Evolutionary conservation across 176 grass and related monocot genomes (phyloP).

Genomic region (Oryza glaberrima): DNA sequence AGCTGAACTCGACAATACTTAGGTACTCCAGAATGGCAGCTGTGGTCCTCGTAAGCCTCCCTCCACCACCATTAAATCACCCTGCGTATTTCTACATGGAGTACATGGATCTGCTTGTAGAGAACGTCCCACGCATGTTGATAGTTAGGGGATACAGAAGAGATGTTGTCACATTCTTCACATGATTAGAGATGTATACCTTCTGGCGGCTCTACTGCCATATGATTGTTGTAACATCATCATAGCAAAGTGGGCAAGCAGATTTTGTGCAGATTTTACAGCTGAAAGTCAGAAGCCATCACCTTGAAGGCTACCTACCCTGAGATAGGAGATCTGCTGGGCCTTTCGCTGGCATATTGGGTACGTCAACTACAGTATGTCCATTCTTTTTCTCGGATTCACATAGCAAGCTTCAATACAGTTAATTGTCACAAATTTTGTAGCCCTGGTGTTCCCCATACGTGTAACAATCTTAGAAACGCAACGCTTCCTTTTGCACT

Average conservation of each 20-base stretch:
- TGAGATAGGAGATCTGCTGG: constrained; percentile 27
- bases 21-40: constrained; percentile 97
- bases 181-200: constrained; percentile 56
- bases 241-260: constrained; percentile 39
- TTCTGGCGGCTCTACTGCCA: constrained; percentile 2
- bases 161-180: constrained; percentile 97
- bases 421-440: constrained; percentile 51
- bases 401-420: constrained; percentile 24
- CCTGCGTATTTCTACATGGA: constrained; percentile 98
- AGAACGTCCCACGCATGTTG: constrained; percentile 94
- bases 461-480: constrained; percentile 16
- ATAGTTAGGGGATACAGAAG: constrained; percentile 95
- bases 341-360: constrained; percentile 29
- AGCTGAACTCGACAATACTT: constrained; percentile 89
- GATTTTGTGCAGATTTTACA: constrained; percentile 37
- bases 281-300: constrained; percentile 38
- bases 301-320: constrained; percentile 27
- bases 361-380: constrained; percentile 26
- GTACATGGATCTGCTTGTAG: constrained; percentile 98
- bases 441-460: constrained; percentile 32
- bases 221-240: constrained; percentile 37
- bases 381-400: constrained; percentile 44
- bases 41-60: constrained; percentile 94
- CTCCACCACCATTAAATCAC: constrained; percentile 80
- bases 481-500: background rate